A percentile compares a stretch with the other conserved stretches of the same genome.
phyloP scores from a whole-genome alignment of 169 alveolate species.

The Eimeria maxima region DNA sequence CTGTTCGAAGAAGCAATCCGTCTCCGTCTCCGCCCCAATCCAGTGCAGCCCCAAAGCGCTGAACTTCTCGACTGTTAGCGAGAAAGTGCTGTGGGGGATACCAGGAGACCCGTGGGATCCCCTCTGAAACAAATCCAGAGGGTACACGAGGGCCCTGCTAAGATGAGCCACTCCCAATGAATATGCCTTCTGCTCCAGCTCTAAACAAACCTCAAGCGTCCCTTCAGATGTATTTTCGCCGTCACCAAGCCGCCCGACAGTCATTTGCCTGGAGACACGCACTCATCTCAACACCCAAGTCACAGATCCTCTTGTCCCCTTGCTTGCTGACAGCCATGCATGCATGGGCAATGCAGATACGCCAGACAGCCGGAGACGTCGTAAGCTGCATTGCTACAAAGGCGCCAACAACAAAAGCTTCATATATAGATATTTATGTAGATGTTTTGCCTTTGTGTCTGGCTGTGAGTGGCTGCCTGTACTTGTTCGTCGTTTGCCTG shows the following conservation, averaged over 20 bases:
- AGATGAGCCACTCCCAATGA: slow-evolving; percentile 18
- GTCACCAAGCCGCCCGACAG: not conserved
- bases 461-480: too few relatives aligned
- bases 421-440: too few relatives aligned
- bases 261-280: not conserved
- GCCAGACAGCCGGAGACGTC: too few relatives aligned
- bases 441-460: too few relatives aligned
- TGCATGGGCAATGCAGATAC: too few relatives aligned
- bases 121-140: not conserved
- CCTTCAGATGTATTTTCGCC: not conserved
- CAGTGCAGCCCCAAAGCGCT: slow-evolving; percentile 69
- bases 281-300: not conserved
- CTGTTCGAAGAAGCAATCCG: not conserved
- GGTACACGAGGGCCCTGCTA: not conserved
- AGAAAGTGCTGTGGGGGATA: not conserved
- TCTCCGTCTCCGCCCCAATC: not conserved
- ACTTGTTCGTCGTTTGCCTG: not conserved
- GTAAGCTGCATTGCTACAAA: too few relatives aligned
- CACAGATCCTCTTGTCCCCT: too few relatives aligned
- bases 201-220: slow-evolving; percentile 34
- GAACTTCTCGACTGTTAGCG: not conserved
- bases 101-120: not conserved
- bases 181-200: not conserved
- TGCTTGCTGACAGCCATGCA: too few relatives aligned
- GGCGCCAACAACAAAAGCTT: too few relatives aligned